phyloP scores from a whole-genome alignment of 768 basidiomycete genomes.

The Hygrocybe punicea region DNA sequence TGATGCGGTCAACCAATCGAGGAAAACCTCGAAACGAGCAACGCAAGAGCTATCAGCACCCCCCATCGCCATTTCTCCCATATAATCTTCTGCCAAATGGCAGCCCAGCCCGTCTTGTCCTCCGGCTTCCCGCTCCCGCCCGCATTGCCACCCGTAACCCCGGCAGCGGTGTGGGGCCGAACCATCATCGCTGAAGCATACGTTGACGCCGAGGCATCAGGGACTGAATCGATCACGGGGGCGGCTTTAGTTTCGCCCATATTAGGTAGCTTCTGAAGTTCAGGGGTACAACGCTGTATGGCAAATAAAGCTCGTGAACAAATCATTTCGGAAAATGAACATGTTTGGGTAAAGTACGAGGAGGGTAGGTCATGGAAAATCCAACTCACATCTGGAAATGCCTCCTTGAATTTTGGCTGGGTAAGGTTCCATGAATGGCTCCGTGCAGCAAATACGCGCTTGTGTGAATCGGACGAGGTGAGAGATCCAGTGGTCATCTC shows the following conservation, averaged over 20 bases:
- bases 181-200: constrained; percentile 3
- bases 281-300: constrained; percentile 63
- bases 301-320: constrained; percentile 8
- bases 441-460: constrained; percentile 66
- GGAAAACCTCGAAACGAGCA: constrained; percentile 73
- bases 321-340: not conserved
- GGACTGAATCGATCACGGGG: constrained; percentile 13
- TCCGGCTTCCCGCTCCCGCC: constrained; percentile 18
- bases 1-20: constrained; percentile 33
- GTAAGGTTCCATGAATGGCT: constrained; percentile 85
- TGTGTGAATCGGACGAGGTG: constrained; percentile 74
- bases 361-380: too few species aligned
- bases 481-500: constrained; percentile 97
- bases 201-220: constrained; percentile 6
- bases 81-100: constrained; percentile 60
- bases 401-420: constrained; percentile 78
- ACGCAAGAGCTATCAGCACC: constrained; percentile 69
- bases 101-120: constrained; percentile 49
- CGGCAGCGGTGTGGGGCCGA: constrained; percentile 1
- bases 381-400: constrained; percentile 75
- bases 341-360: constrained; percentile 10
- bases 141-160: not conserved
- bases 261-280: constrained; percentile 77
- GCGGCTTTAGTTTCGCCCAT: constrained; percentile 72
- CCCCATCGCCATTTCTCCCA: constrained; percentile 89